phyloP scores from a whole-genome alignment of 129 eudicot genomes.

The Gnaphalium uliginosum region DNA sequence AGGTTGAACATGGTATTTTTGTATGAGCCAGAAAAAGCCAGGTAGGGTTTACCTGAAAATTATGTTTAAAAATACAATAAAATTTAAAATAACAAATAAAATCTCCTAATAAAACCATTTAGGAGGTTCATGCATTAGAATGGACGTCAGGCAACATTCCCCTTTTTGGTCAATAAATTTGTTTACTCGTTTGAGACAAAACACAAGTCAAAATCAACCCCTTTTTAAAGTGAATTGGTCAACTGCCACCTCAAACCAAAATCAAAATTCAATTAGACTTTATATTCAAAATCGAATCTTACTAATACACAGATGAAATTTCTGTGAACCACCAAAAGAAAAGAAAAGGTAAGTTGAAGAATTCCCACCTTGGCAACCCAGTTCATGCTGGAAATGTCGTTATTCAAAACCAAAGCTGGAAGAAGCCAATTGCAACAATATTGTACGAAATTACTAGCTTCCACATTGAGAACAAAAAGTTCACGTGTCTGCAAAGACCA shows the following conservation, averaged over 20 bases:
- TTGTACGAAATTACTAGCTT: constrained; percentile 71
- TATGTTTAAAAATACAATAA: neutral
- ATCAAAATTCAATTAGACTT: no score
- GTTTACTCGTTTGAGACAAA: no score
- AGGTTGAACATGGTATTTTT: neutral
- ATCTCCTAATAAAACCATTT: neutral
- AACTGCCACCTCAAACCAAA: no score
- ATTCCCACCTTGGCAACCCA: constrained; percentile 76
- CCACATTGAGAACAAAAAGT: constrained; percentile 76
- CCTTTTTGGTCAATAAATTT: no score
- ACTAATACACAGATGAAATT: neutral
- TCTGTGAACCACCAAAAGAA: constrained; percentile 6
- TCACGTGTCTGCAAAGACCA: constrained; percentile 66
- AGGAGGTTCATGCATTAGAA: neutral
- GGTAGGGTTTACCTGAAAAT: neutral
- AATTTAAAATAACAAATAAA: neutral
- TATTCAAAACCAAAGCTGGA: constrained; percentile 79
- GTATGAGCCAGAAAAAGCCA: neutral
- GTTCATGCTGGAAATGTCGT: constrained; percentile 57
- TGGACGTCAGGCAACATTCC: no score
- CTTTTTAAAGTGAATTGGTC: no score
- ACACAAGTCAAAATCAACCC: no score
- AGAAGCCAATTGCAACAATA: constrained; percentile 94
- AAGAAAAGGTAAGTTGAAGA: constrained; percentile 5
- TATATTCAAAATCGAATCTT: no score